Conservation (phyloP, 2,329 filamentous ascomycete genomes). For the Apiospora pterosperma region DNA sequence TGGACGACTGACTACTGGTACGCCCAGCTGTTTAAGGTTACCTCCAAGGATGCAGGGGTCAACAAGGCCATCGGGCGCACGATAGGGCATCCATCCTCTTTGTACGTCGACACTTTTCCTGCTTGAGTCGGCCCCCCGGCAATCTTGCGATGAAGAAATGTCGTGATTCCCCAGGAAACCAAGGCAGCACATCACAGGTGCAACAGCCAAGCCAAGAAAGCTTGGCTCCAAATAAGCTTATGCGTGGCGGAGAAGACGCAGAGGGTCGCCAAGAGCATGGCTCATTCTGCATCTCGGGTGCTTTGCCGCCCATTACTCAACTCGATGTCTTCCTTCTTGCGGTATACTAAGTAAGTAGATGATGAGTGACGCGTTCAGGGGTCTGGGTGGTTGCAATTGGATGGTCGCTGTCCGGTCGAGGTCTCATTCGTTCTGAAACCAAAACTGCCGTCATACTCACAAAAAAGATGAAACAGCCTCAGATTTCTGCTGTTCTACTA, state of each 20-base stretch:
- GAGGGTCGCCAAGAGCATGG: neutral
- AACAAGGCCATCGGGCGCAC: neutral
- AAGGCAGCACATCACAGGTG: neutral
- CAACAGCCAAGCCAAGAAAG: neutral
- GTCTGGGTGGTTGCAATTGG: neutral
- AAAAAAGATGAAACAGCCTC: neutral
- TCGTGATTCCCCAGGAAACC: neutral
- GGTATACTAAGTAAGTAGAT: too few species aligned
- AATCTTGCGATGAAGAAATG: neutral
- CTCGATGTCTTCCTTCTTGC: too few species aligned
- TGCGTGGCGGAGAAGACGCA: neutral
- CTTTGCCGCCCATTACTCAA: neutral
- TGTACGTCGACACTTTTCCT: too few species aligned
- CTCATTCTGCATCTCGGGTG: neutral
- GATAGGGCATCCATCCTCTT: neutral
- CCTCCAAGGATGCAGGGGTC: neutral
- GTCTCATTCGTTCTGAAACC: neutral
- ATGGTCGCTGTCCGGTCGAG: neutral
- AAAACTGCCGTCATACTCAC: neutral
- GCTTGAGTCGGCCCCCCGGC: neutral
- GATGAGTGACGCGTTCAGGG: neutral
- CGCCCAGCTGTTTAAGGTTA: too few species aligned
- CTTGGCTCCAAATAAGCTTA: neutral
- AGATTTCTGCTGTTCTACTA: neutral
- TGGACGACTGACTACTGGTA: too few species aligned